A percentile compares a stretch with the other conserved stretches of the same genome.
Evolutionary conservation across 1,139 yeast species (phyloP).

Genomic region (Saccharomycopsis crataegensis): DNA sequence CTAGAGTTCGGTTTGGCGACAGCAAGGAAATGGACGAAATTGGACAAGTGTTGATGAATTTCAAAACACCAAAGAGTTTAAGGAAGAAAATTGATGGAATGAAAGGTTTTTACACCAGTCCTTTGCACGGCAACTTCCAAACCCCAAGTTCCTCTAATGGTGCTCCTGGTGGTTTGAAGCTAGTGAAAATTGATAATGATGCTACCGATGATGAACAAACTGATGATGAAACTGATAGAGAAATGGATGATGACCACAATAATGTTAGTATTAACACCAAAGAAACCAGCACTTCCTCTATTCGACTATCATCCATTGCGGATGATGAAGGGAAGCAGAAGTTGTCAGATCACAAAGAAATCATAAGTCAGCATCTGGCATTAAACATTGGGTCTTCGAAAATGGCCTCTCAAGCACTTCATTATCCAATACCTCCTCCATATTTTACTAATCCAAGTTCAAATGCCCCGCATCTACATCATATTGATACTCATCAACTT

Average conservation of each 20-base stretch:
- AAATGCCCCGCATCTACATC: too few relatives aligned
- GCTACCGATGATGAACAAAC: neutral
- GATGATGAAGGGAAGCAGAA: too few relatives aligned
- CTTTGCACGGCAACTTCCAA: neutral
- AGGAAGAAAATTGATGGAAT: constrained; percentile 1
- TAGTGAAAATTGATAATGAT: neutral
- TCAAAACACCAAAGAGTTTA: constrained; percentile 12
- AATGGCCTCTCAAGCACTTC: neutral
- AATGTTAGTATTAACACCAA: neutral
- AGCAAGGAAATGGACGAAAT: constrained; percentile 6
- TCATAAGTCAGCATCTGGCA: neutral
- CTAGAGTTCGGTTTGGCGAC: neutral
- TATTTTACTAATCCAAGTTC: too few relatives aligned
- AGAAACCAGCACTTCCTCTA: neutral
- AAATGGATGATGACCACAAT: neutral
- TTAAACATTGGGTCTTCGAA: neutral
- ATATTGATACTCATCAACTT: too few relatives aligned
- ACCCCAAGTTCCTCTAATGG: too few relatives aligned
- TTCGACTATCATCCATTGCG: too few relatives aligned
- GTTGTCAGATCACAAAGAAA: neutral
- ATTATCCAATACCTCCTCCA: too few relatives aligned
- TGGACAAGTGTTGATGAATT: constrained; percentile 3
- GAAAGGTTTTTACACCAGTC: constrained; percentile 1
- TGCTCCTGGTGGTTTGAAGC: constrained; percentile 1
- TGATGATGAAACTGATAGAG: neutral